Percentiles rank a stretch among this genome's conserved stretches.
Conservation (phyloP, 208 protist species). For the Crithidia thermophila region DNA sequence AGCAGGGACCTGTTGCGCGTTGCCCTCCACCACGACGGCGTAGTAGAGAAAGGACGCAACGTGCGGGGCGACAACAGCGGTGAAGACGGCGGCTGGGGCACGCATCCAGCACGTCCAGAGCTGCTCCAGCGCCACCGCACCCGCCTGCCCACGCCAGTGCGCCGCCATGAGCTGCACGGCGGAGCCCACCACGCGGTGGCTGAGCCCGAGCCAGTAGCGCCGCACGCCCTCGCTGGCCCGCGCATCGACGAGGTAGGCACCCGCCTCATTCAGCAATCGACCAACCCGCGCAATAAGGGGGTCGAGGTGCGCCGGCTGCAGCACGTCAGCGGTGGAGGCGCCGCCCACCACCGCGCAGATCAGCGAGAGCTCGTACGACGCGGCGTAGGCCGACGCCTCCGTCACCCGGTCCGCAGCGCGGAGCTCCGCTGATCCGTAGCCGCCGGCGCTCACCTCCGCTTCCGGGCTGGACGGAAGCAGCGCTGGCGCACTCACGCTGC, state of each 20-base stretch:
- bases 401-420: constrained; percentile 4
- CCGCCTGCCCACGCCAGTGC: constrained; percentile 21
- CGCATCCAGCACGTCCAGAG: constrained; percentile 38
- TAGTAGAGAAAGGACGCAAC: constrained; percentile 26
- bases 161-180: constrained; percentile 26
- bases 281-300: constrained; percentile 14
- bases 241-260: constrained; percentile 10
- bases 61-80: constrained; percentile 17
- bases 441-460: neutral
- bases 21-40: neutral
- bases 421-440: too few species aligned
- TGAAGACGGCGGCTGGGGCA: constrained; percentile 12
- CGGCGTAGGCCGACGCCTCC: constrained; percentile 33
- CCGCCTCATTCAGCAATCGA: constrained; percentile 21
- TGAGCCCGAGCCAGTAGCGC: constrained; percentile 24
- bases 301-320: constrained; percentile 18
- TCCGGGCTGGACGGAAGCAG: neutral
- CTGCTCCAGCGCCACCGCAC: constrained; percentile 23
- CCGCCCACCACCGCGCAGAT: constrained; percentile 28
- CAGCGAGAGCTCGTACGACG: constrained; percentile 27
- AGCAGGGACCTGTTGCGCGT: neutral
- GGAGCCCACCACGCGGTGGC: constrained; percentile 19
- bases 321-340: constrained; percentile 7
- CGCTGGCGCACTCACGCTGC: constrained; percentile 11
- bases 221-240: constrained; percentile 24